Evolutionary conservation across 768 basidiomycete species (phyloP).

Genomic region (Tricholoma matsutake): DNA sequence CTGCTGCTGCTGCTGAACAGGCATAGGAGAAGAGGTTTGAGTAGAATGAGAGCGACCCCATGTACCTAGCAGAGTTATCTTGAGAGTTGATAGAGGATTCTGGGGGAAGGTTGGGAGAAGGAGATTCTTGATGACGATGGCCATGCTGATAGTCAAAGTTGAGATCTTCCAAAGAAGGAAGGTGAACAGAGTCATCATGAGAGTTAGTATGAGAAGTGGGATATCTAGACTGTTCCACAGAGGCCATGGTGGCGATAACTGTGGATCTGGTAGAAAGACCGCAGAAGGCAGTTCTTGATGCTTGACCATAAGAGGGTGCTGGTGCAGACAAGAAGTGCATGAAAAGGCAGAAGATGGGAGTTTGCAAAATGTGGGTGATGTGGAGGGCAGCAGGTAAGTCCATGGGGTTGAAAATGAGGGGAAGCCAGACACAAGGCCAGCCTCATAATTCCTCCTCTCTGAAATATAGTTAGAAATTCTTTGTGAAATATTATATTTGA

Average conservation of each 20-base stretch:
- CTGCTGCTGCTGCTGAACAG: slow-evolving; percentile 31
- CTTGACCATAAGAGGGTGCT: no score
- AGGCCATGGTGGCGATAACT: slow-evolving; percentile 41
- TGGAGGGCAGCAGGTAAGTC: no score
- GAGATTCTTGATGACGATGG: slow-evolving; percentile 27
- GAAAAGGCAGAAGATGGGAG: no score
- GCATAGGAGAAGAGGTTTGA: slow-evolving; percentile 22
- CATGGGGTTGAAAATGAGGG: no score
- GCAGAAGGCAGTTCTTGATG: no score
- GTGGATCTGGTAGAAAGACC: slow-evolving; percentile 35
- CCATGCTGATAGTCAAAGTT: slow-evolving; percentile 49
- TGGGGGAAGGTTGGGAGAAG: slow-evolving; percentile 8
- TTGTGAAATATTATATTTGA: no score
- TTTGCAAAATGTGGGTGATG: no score
- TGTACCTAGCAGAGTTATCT: slow-evolving; percentile 27
- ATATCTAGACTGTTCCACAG: slow-evolving; percentile 45
- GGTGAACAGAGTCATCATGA: slow-evolving; percentile 44
- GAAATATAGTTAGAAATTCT: no score
- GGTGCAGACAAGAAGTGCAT: no score
- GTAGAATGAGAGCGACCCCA: slow-evolving; percentile 29
- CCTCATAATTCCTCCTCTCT: no score
- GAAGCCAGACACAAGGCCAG: no score
- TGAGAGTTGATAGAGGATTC: slow-evolving; percentile 27
- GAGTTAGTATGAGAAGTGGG: slow-evolving; percentile 35
- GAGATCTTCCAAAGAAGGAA: slow-evolving; percentile 72